These are phyloP conservation scores for Ogataea zsoltii DNA, from an alignment of 805 yeast genomes.

Conservation along the genomic window DNA sequence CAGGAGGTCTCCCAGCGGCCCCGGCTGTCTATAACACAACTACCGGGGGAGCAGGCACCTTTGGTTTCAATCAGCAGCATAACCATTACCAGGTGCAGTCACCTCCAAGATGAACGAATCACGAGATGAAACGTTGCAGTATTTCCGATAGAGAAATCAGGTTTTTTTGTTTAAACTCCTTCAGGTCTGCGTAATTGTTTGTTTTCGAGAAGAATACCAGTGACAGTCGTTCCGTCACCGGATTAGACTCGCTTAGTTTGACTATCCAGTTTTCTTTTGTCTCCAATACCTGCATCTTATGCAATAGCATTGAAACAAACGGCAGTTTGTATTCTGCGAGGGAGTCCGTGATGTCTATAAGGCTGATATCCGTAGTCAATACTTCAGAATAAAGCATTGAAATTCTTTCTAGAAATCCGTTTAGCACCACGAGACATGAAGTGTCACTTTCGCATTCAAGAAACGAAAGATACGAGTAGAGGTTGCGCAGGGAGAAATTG, in stretches of 20 bases:
- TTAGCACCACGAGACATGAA: constrained; percentile 14
- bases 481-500: constrained; percentile 1
- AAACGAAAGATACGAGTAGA: constrained; percentile 13
- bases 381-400: constrained; percentile 26
- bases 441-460: constrained; percentile 9
- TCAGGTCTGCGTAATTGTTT: constrained; percentile 17
- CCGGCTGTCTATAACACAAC: background rate
- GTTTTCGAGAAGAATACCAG: constrained; percentile 19
- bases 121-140: background rate
- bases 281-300: constrained; percentile 16
- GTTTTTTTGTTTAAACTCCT: constrained; percentile 10
- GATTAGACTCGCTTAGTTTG: constrained; percentile 24
- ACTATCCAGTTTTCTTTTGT: constrained; percentile 7
- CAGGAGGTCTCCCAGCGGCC: background rate
- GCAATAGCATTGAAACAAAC: constrained; percentile 15
- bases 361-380: constrained; percentile 11
- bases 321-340: constrained; percentile 18
- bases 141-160: constrained; percentile 18
- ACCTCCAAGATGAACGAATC: constrained; percentile 7
- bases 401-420: constrained; percentile 28
- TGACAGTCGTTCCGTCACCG: constrained; percentile 18
- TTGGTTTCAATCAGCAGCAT: constrained; percentile 18
- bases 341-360: background rate
- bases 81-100: constrained; percentile 16
- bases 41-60: constrained; percentile 7